Evolutionary conservation across 495 filamentous ascomycete species (phyloP).

Genomic region (Neurospora sp.): DNA sequence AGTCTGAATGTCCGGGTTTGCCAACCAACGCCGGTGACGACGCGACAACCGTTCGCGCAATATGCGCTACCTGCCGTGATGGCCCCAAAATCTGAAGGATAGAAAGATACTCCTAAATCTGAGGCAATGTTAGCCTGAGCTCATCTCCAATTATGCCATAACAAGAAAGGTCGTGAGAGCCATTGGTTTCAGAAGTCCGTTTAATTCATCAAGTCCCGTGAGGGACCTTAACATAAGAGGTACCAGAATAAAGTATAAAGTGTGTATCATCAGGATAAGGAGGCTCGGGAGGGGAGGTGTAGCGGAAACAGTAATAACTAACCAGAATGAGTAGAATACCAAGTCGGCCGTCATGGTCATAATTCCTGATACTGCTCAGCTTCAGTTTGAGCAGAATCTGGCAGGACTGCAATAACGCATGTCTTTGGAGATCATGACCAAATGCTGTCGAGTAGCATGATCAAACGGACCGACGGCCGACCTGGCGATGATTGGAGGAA

Average conservation of each 20-base stretch:
- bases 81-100: background rate
- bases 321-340: slow-evolving; percentile 1
- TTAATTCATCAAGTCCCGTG: slow-evolving; percentile 44
- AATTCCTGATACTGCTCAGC: background rate
- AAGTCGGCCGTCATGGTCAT: background rate
- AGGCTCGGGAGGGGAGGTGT: background rate
- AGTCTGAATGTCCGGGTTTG: background rate
- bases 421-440: background rate
- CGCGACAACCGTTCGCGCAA: background rate
- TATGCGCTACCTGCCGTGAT: background rate
- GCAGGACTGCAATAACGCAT: background rate
- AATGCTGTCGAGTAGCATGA: background rate
- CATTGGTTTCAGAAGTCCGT: slow-evolving; percentile 43
- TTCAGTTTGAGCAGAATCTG: background rate
- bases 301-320: slow-evolving; percentile 1
- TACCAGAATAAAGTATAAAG: slow-evolving; percentile 46
- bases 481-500: background rate
- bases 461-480: background rate
- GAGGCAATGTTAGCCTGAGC: slow-evolving; percentile 10
- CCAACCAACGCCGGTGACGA: background rate
- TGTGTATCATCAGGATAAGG: slow-evolving; percentile 38
- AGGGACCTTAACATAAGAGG: slow-evolving; percentile 52
- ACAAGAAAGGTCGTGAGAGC: slow-evolving; percentile 7
- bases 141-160: background rate
- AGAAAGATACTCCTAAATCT: background rate